phyloP scores from a whole-genome alignment of 202 grass and related monocot species.

The Zoysia matrella region DNA sequence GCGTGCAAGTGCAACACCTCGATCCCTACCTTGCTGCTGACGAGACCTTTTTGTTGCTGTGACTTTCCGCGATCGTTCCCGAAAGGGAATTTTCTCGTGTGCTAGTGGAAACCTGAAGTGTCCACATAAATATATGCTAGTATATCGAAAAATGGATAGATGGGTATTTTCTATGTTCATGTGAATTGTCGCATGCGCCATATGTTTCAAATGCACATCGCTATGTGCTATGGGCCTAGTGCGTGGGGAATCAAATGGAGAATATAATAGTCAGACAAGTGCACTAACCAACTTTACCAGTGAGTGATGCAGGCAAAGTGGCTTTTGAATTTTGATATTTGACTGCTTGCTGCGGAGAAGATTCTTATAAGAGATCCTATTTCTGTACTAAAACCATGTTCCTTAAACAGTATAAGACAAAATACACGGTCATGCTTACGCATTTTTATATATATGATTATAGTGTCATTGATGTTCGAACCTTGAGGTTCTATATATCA shows the following conservation, averaged over 20 bases:
- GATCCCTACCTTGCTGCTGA: not conserved
- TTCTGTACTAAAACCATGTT: not conserved
- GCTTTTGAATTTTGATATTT: not conserved
- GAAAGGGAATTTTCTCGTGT: constrained; percentile 25
- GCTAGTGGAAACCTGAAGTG: not conserved
- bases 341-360: not conserved
- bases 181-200: not conserved
- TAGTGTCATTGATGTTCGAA: not conserved
- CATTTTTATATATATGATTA: constrained; percentile 16
- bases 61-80: not conserved
- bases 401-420: not conserved
- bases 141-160: not conserved
- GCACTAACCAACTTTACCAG: constrained; percentile 20
- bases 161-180: not conserved
- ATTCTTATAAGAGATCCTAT: not conserved
- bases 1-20: constrained; percentile 22
- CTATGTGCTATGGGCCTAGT: not conserved
- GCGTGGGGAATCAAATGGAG: not conserved
- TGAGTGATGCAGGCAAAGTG: constrained; percentile 25
- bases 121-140: not conserved
- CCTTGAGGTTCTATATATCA: not conserved
- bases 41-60: not conserved
- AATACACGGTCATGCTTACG: not conserved
- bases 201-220: constrained; percentile 7
- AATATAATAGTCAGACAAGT: constrained; percentile 9